Percentiles rank a stretch among this genome's conserved stretches.
These are phyloP conservation scores for Psilocybe subaeruginosa DNA, from an alignment of 768 basidiomycete genomes.

Conservation along the genomic window DNA sequence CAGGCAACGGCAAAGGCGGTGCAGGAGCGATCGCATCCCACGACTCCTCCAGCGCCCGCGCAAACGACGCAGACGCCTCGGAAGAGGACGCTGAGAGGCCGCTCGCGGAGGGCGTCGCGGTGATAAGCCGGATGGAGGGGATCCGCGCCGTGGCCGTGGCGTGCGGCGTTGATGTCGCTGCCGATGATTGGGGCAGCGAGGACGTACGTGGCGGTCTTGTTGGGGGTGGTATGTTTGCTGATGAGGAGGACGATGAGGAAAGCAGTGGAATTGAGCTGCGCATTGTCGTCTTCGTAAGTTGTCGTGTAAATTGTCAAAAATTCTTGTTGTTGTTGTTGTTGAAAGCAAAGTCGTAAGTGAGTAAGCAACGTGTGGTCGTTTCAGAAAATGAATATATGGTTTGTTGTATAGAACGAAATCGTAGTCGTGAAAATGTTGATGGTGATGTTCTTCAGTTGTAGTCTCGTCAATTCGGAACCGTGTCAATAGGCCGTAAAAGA, in stretches of 20 bases:
- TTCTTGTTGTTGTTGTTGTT: neutral
- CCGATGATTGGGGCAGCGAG: neutral
- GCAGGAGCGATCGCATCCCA: neutral
- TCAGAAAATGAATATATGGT: neutral
- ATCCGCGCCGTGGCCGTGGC: conserved; percentile 19
- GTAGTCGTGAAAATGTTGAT: neutral
- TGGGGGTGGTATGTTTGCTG: neutral
- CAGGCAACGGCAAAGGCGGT: too few relatives aligned
- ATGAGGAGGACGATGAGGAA: neutral
- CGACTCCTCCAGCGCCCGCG: conserved; percentile 40
- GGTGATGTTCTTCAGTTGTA: neutral
- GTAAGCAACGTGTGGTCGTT: neutral
- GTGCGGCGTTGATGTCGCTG: neutral
- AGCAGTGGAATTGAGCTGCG: conserved; percentile 3
- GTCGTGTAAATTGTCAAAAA: neutral
- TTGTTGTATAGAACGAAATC: neutral
- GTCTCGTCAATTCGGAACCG: neutral
- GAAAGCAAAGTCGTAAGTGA: neutral
- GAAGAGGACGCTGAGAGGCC: conserved; percentile 38
- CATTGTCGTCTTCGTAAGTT: neutral
- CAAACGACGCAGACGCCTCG: conserved; percentile 33
- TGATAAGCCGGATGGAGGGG: conserved; percentile 46
- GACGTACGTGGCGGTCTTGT: neutral
- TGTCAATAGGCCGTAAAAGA: conserved; percentile 3
- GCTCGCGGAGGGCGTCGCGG: conserved; percentile 64